Base-by-base conservation (phyloP, 2,329 filamentous ascomycete species). In the Passalora sequoiae region DNA sequence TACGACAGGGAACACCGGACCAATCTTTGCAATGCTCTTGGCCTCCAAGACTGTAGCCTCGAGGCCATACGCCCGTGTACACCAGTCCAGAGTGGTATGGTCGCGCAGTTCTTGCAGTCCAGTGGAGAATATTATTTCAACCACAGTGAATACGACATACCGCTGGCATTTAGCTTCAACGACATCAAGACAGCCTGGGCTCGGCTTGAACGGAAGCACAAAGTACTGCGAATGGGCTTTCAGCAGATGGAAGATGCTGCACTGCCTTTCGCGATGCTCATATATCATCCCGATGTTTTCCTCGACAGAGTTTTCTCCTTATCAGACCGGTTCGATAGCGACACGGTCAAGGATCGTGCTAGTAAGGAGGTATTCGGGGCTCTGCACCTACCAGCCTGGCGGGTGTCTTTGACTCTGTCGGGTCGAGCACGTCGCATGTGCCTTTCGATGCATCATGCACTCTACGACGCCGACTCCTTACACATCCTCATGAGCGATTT, bases 391-490 rank as follows among this genome's bases (percentile, higher is more conserved):
- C 80, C 80, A 0, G 77, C 79, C 1, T 94, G 87, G 87, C 67
- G 68, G 9, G 62, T 86, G 15, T 66, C 68, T 0, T 36, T 88
- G 1, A 59, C 73, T 0, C 52, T 69, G 2, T 32, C 48, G 1
- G 42, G 57, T 0, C 38, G 49, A 0, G 30, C 43, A 0, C 31
- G 35, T 3, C 53, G 58, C 4, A 60, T 79, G 29, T 65, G 74
- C 32, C 58, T 82, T 15, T 76, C 72, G 7, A 72, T 88, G 2
- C 84, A 94, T 50, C 89, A 96, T 66, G 85, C 86, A 0, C 69
- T 96, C 0, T 96, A 94, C 53, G 89, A 96, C 67, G 89, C 88
- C 0, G 73, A 79, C 29, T 89, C 87, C 6, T 67, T 96, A 8
- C 70, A 77, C 3, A 58, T 71, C 1, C 73, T 96, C 1, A 65